phyloP scores from a whole-genome alignment of 2,329 filamentous ascomycete species.

The Mycocentrospora acerina region DNA sequence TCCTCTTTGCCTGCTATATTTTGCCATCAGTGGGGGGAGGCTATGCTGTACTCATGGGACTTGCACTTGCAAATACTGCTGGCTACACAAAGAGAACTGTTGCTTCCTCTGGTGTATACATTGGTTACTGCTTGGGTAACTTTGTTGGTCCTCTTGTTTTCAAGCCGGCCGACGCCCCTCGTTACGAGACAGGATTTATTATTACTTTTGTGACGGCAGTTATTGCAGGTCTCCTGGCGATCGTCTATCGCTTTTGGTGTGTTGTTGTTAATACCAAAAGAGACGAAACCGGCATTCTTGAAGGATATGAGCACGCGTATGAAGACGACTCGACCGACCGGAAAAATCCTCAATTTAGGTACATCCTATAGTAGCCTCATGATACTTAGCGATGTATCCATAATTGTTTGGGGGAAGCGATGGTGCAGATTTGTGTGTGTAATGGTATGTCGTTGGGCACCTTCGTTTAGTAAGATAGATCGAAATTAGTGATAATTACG shows the following conservation, averaged over 20 bases:
- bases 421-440: no score
- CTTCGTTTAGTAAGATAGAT: no score
- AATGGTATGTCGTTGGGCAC: no score
- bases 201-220: slow-evolving; percentile 42
- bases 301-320: slow-evolving; percentile 55
- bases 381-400: no score
- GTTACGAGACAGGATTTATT: slow-evolving; percentile 45
- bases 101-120: slow-evolving; percentile 50
- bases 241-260: slow-evolving; percentile 51
- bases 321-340: slow-evolving; percentile 54
- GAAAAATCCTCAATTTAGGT: slow-evolving; percentile 22
- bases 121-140: slow-evolving; percentile 50
- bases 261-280: slow-evolving; percentile 47
- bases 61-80: slow-evolving; percentile 52
- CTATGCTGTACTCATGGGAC: slow-evolving; percentile 53
- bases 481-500: no score
- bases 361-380: slow-evolving; percentile 17
- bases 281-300: slow-evolving; percentile 45
- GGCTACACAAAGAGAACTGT: slow-evolving; percentile 54
- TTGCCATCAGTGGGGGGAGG: slow-evolving; percentile 48
- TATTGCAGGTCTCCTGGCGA: slow-evolving; percentile 37
- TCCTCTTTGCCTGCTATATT: slow-evolving; percentile 52
- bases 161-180: slow-evolving; percentile 16
- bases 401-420: no score
- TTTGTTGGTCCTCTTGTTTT: slow-evolving; percentile 36